Conservation (phyloP, 805 yeast species). For the Lipomyces lipofer region DNA sequence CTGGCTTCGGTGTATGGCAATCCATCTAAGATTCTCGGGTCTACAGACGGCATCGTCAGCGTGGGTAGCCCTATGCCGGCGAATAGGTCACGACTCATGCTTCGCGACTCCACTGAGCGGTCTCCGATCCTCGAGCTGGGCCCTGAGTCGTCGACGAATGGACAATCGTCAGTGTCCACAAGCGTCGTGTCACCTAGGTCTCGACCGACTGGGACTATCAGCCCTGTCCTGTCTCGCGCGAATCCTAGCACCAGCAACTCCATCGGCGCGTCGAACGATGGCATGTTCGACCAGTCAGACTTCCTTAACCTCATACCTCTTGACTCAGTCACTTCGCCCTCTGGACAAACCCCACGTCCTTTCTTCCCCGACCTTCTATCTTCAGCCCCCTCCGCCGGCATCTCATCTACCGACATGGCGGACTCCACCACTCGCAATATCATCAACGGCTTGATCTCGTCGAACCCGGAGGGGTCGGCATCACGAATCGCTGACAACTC, state of each 20-base stretch:
- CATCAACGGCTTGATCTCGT: slow-evolving; percentile 7
- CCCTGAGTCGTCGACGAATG: slow-evolving; percentile 1
- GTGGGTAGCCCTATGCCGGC: slow-evolving; percentile 25
- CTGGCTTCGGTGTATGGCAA: slow-evolving; percentile 79
- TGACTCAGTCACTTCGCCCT: slow-evolving; percentile 12
- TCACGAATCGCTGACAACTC: slow-evolving; percentile 15
- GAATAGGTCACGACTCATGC: slow-evolving; percentile 33
- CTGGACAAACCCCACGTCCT: slow-evolving; percentile 8
- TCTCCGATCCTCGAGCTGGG: slow-evolving; percentile 28
- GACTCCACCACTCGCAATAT: slow-evolving; percentile 12
- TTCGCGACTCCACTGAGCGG: slow-evolving; percentile 20
- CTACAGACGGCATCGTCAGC: slow-evolving; percentile 23
- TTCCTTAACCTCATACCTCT: slow-evolving; percentile 25
- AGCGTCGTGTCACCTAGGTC: not conserved
- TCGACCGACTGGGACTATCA: not conserved
- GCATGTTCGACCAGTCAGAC: slow-evolving; percentile 22
- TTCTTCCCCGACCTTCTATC: slow-evolving; percentile 23
- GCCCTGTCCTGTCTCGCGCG: not conserved
- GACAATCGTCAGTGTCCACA: not conserved
- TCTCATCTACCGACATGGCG: slow-evolving; percentile 11
- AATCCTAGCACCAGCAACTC: not conserved
- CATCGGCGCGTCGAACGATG: not conserved
- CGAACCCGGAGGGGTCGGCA: slow-evolving; percentile 5
- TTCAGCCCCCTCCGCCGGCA: slow-evolving; percentile 7
- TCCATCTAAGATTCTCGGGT: slow-evolving; percentile 50